A percentile compares a stretch with the other conserved stretches of the same genome.
Evolutionary conservation across 352 stramenopile genomes (phyloP).

Genomic region (Phytophthora pinifolia): DNA sequence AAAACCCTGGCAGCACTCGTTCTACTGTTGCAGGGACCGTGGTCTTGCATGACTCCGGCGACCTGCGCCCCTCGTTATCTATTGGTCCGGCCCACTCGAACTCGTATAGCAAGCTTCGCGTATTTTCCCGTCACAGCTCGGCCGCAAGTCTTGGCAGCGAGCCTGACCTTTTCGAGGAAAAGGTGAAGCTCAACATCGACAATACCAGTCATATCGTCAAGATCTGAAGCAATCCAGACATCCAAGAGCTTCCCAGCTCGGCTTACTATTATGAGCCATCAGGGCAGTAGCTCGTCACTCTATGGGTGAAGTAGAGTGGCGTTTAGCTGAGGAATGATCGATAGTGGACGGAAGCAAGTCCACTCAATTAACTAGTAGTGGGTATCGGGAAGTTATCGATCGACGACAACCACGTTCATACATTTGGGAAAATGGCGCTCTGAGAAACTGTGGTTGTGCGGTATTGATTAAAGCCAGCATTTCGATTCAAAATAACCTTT

Average conservation of each 20-base stretch:
- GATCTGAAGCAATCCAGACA: slow-evolving; percentile 2
- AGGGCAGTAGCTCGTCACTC: too few species aligned
- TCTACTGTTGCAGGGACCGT: neutral
- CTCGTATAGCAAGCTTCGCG: slow-evolving; percentile 26
- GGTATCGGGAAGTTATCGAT: too few species aligned
- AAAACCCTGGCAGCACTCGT: neutral
- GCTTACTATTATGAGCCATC: neutral
- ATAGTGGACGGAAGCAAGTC: too few species aligned
- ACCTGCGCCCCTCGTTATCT: slow-evolving; percentile 14
- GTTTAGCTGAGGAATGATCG: too few species aligned
- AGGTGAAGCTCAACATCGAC: slow-evolving; percentile 25
- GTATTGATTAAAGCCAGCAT: too few species aligned
- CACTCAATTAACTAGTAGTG: too few species aligned
- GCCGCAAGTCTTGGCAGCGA: slow-evolving; percentile 17
- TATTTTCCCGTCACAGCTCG: slow-evolving; percentile 22
- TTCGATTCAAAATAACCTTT: too few species aligned
- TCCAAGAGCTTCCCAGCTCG: neutral
- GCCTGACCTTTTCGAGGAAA: slow-evolving; percentile 17
- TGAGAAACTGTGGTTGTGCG: too few species aligned
- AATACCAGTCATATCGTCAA: slow-evolving; percentile 19
- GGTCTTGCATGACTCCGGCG: slow-evolving; percentile 7
- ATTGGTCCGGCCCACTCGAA: slow-evolving; percentile 18
- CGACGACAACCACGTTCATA: too few species aligned
- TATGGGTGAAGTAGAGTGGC: too few species aligned
- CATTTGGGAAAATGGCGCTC: too few species aligned